A percentile compares a stretch with the other conserved stretches of the same genome.
Conservation (phyloP, 306 rosid genomes). For the Cicer cuneatum region DNA sequence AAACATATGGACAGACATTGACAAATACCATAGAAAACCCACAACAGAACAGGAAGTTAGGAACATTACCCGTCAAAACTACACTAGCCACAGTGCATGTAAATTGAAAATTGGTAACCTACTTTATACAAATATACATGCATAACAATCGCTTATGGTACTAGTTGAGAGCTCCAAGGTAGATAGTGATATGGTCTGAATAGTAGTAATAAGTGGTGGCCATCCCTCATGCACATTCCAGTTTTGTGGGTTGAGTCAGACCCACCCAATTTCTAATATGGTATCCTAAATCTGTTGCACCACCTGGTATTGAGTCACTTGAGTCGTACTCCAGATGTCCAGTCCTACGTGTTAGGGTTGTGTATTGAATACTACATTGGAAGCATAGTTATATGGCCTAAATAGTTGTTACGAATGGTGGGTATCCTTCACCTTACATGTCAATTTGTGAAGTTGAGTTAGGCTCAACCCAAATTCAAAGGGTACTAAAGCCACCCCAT, state of each 20-base stretch:
- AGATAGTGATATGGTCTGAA: not conserved
- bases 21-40: slow-evolving; percentile 1
- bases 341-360: not conserved
- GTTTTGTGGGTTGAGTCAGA: not conserved
- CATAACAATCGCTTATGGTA: slow-evolving; percentile 14
- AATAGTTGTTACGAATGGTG: not conserved
- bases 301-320: not conserved
- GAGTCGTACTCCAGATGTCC: not conserved
- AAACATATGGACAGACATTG: not conserved
- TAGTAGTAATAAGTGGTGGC: not conserved
- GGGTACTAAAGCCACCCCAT: no score
- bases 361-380: not conserved
- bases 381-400: not conserved
- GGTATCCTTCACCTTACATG: not conserved
- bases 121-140: slow-evolving; percentile 6
- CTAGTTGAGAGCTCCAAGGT: not conserved
- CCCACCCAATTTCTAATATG: not conserved
- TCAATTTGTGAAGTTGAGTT: not conserved
- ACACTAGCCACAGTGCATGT: not conserved
- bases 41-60: slow-evolving; percentile 5
- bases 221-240: not conserved
- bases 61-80: slow-evolving; percentile 25
- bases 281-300: not conserved
- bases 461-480: not conserved
- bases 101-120: slow-evolving; percentile 12